These are phyloP conservation scores for Xylaria sp. DNA, from an alignment of 2,329 filamentous ascomycete species.

Conservation along the genomic window DNA sequence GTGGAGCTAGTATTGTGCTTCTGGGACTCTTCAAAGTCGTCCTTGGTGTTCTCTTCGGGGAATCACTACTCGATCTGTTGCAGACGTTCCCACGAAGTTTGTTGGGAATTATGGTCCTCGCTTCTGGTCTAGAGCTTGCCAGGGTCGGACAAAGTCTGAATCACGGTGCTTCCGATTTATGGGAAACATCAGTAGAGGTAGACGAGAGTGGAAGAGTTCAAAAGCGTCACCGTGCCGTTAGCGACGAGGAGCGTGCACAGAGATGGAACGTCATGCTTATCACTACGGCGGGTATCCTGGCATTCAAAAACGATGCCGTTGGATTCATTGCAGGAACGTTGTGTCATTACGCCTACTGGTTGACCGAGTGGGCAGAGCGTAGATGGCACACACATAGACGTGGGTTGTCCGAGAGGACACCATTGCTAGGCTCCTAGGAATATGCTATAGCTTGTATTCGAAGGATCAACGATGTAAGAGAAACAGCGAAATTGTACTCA, in stretches of 20 bases:
- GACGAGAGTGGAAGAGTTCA: slow-evolving; percentile 44
- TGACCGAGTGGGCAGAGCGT: slow-evolving; percentile 54
- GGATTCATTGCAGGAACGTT: slow-evolving; percentile 85
- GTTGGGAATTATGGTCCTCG: slow-evolving; percentile 88
- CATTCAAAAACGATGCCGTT: slow-evolving; percentile 89
- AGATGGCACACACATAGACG: slow-evolving; percentile 32
- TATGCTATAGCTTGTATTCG: neutral
- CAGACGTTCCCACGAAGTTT: slow-evolving; percentile 78
- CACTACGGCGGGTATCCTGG: slow-evolving; percentile 82
- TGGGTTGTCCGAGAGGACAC: slow-evolving; percentile 48
- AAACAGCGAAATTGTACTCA: neutral
- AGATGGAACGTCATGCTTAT: slow-evolving; percentile 92
- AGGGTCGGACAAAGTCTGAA: slow-evolving; percentile 88
- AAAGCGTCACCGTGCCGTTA: slow-evolving; percentile 62
- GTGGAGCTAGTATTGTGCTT: slow-evolving; percentile 82
- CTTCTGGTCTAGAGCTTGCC: slow-evolving; percentile 86
- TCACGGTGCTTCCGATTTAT: slow-evolving; percentile 68
- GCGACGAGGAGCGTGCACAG: slow-evolving; percentile 75
- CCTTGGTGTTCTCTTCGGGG: slow-evolving; percentile 79
- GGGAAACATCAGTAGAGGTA: slow-evolving; percentile 53
- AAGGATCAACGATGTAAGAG: neutral
- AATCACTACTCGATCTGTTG: slow-evolving; percentile 77
- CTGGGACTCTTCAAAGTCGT: slow-evolving; percentile 80
- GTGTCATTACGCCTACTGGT: slow-evolving; percentile 75
- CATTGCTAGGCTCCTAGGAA: slow-evolving; percentile 43